A percentile compares a stretch with the other conserved stretches of the same genome.
Conservation (phyloP, 169 alveolate species). For the Plasmodium fragile region DNA sequence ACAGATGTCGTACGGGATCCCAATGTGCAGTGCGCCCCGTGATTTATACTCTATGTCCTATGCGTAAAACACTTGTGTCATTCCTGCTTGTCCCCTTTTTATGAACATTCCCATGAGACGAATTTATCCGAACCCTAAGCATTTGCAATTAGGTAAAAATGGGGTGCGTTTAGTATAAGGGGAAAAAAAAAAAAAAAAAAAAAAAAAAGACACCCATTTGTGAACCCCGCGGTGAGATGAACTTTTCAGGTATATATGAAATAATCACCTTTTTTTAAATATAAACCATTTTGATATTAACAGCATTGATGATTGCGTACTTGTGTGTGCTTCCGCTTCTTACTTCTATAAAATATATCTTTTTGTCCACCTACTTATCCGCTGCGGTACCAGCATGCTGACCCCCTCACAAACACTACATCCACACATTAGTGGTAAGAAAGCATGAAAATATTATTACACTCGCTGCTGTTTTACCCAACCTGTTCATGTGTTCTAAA, state of each 20-base stretch:
- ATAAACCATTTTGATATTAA: not conserved
- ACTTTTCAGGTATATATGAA: not conserved
- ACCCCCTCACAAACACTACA: not conserved
- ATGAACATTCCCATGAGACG: not conserved
- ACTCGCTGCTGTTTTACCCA: not conserved
- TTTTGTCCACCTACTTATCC: not conserved
- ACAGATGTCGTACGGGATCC: not conserved
- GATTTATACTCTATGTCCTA: not conserved
- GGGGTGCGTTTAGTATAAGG: not conserved
- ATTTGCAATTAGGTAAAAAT: not conserved
- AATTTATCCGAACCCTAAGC: not conserved
- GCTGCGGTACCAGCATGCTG: not conserved
- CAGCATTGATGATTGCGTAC: not conserved
- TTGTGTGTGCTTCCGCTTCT: not conserved
- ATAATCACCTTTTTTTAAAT: not conserved
- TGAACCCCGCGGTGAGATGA: not conserved
- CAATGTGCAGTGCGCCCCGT: not conserved
- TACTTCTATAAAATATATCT: not conserved
- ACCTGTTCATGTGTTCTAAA: not conserved
- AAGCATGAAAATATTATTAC: not conserved
- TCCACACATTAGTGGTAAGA: not conserved
- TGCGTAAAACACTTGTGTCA: not conserved
- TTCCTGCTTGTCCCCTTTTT: not conserved
- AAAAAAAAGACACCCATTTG: slow-evolving; percentile 20
- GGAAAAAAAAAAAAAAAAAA: slow-evolving; percentile 25